Base-by-base conservation (phyloP, 2,329 filamentous ascomycete genomes). In the Peltaster fructicola region DNA sequence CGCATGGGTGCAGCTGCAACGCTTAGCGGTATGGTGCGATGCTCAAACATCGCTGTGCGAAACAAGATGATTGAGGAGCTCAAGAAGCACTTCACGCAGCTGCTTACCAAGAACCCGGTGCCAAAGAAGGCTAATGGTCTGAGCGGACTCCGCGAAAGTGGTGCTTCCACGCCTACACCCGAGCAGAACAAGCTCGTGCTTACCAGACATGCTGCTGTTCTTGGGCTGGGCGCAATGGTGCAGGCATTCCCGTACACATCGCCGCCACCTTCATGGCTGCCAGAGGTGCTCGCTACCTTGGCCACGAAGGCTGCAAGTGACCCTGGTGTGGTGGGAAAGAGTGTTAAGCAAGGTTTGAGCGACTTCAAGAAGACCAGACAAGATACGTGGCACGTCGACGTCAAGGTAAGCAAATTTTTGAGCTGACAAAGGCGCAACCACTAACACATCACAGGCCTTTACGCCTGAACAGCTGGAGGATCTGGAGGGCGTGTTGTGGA, bases 301-400 rank as follows among this genome's bases (percentile, higher is more conserved):
- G 90, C 85, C 5, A 70, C 75, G 17, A 73, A 75, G 37, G 84
- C 90, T 7, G 82, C 85, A 1, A 79, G 70, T 22, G 88, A 98
- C 43, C 72, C 81, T 0, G 88, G 88, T 1, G 74, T 90, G 30
- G 84, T 98, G 27, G 88, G 88, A 3, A 92, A 91, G 54, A 88
- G 85, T 31, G 90, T 91, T 7, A 98, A 98, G 64, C 68, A 66
- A 10, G 84, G 93, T 17, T 59, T 98, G 36, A 82, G 82, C 32
- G 90, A 98, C 44, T 98, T 98, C 63, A 98, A 98, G 61, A 98
- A 98, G 68, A 98, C 88, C 22, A 73, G 88, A 49, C 88, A 98
- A 52, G 88, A 98, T 59, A 98, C 85, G 38, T 98, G 88, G 88
- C 75, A 75, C 43, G 85, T 92, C 32, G 88, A 98, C 57, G 80